Evolutionary conservation across 2,329 filamentous ascomycete species (phyloP).

Genomic region (Paecilomyces variotii): DNA sequence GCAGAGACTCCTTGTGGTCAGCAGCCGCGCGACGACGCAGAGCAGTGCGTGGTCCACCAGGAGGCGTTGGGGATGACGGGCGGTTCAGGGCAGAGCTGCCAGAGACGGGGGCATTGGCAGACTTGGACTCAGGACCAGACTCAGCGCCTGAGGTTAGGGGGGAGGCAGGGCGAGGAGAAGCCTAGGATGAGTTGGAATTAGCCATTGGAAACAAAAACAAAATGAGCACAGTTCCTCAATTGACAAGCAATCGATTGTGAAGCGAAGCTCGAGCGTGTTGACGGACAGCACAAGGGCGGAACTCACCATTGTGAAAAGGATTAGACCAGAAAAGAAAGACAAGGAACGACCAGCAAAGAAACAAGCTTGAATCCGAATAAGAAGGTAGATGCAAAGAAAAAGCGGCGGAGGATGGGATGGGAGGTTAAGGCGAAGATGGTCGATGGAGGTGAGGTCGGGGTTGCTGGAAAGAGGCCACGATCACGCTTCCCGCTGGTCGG

Average conservation of each 20-base stretch:
- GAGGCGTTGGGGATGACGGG: slow-evolving; percentile 77
- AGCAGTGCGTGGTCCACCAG: slow-evolving; percentile 88
- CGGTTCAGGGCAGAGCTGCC: slow-evolving; percentile 64
- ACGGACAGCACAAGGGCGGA: not conserved
- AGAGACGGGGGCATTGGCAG: slow-evolving; percentile 28
- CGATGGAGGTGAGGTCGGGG: not conserved
- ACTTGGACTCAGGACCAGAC: slow-evolving; percentile 38
- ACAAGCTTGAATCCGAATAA: not conserved
- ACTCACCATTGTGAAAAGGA: slow-evolving; percentile 1
- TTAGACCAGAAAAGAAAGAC: not conserved
- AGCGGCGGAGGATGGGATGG: not conserved
- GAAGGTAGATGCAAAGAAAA: not conserved
- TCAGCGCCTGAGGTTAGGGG: slow-evolving; percentile 38
- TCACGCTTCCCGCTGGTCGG: slow-evolving; percentile 1
- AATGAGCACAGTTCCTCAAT: not conserved
- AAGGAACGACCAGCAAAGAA: not conserved
- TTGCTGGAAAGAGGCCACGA: slow-evolving; percentile 8
- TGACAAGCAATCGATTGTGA: not conserved
- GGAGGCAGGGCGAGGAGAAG: slow-evolving; percentile 34
- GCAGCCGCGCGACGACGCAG: slow-evolving; percentile 92
- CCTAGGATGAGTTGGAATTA: slow-evolving; percentile 13
- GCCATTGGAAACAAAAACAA: not conserved
- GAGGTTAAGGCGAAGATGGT: not conserved
- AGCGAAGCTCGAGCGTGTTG: not conserved
- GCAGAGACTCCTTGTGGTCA: slow-evolving; percentile 94